phyloP scores from a whole-genome alignment of 2,329 filamentous ascomycete genomes.

The Teratosphaeria pseudoeucalypti region DNA sequence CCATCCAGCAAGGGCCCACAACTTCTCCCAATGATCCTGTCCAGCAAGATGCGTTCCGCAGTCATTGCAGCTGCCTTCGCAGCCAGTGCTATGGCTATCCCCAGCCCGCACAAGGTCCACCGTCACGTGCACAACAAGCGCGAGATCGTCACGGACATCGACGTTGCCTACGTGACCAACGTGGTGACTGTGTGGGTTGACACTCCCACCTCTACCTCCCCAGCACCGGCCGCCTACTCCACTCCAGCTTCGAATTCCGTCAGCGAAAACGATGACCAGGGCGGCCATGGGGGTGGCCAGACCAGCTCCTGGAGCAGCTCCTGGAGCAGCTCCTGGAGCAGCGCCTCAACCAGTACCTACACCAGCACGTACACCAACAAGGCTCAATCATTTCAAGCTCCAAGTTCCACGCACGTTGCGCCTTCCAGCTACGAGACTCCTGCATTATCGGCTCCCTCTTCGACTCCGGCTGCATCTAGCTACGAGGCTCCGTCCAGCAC shows the following conservation, averaged over 20 bases:
- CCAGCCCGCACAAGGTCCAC: conserved; percentile 18
- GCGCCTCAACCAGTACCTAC: neutral
- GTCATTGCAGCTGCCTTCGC: conserved; percentile 27
- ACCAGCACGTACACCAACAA: conserved; percentile 4
- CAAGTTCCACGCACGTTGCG: conserved; percentile 7
- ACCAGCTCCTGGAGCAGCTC: neutral
- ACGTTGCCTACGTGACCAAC: conserved; percentile 24
- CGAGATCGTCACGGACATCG: conserved; percentile 17
- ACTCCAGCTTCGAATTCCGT: neutral
- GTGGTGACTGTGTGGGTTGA: conserved; percentile 26
- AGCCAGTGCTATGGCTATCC: conserved; percentile 26
- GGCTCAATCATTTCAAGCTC: neutral
- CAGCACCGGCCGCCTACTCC: neutral
- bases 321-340: conserved; percentile 1
- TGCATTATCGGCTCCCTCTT: conserved; percentile 4
- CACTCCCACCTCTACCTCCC: neutral
- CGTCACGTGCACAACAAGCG: conserved; percentile 19
- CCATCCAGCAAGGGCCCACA: neutral
- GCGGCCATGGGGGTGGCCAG: neutral
- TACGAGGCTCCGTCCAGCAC: conserved; percentile 1
- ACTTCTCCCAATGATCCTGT: conserved; percentile 9
- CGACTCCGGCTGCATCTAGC: conserved; percentile 5
- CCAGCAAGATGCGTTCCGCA: conserved; percentile 25
- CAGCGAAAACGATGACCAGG: neutral
- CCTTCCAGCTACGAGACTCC: conserved; percentile 6